Base-by-base conservation (phyloP, 306 rosid genomes). In the Lupinus albus region DNA sequence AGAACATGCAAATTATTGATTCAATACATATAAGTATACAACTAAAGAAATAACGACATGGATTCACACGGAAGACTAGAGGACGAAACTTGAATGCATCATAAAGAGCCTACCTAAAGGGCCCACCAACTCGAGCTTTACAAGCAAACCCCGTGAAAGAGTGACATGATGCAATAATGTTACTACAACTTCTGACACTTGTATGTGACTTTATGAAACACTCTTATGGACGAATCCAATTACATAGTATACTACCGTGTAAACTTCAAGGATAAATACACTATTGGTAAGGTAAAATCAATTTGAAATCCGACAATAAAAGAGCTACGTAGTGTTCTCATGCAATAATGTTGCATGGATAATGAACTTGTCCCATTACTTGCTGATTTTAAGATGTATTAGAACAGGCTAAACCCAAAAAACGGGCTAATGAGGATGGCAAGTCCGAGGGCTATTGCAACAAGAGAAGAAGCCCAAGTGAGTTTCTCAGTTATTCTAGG, bases 401-500 rank as follows among this genome's bases (percentile, higher is more conserved):
- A 89, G 21, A 87, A 89, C 61, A 92, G 85, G 83, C 95, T 92
- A 68, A 82, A 89, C 25, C 98, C 98, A 21, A 89, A 85, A 85
- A 82, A 83, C 83, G 89, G 98, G 83, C 92, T 92, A 76, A 89
- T 80, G 74, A 92, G 16, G 42, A 92, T 92, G 80, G 98, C 92
- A 15, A 80, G 59, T 42, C 96, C 98, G 4, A 93, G 91, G 61
- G 87, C 86, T 75, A 93, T 93, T 5, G 98, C 98, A 14, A 93
- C 71, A 63, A 93, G 82, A 69, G 98, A 93, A 75, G 98, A 84
- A 45, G 89, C 98, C 98, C 98, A 93, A 10, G 98, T 89, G 78
- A 93, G 95, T 80, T 86, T 89, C 85, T 89, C 98, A 41, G 95
- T 89, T 71, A 93, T 89, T 84, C 95, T 93, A n/a, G 98, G 98